A percentile compares a stretch with the other conserved stretches of the same genome.
Conservation (phyloP, 768 basidiomycete species). For the Phylloporus sp. region DNA sequence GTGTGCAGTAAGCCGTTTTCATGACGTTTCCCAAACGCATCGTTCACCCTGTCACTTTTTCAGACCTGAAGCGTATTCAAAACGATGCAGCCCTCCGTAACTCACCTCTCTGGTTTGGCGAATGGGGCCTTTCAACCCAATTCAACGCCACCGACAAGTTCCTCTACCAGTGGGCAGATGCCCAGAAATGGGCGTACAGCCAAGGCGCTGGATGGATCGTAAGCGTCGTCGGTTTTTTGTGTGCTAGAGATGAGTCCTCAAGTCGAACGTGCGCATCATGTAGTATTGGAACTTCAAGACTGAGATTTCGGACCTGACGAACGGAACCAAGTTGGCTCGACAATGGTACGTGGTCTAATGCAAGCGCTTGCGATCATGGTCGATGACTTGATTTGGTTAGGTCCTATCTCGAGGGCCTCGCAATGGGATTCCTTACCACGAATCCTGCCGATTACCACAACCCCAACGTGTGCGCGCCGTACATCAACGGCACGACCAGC, state of each 20-base stretch:
- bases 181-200: constrained; percentile 63
- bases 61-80: constrained; percentile 58
- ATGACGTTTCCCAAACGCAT: background rate
- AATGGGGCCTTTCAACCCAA: constrained; percentile 61
- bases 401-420: constrained; percentile 65
- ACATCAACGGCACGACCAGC: constrained; percentile 24
- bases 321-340: constrained; percentile 45
- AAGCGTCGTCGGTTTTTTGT: constrained; percentile 23
- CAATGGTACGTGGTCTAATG: constrained; percentile 50
- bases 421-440: constrained; percentile 54
- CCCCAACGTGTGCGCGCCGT: constrained; percentile 59
- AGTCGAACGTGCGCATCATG: background rate
- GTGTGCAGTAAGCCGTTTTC: constrained; percentile 58
- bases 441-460: constrained; percentile 56
- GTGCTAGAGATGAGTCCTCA: background rate
- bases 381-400: constrained; percentile 30
- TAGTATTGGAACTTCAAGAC: constrained; percentile 75
- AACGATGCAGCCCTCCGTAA: constrained; percentile 41
- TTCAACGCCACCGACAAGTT: constrained; percentile 62
- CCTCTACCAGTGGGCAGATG: constrained; percentile 65
- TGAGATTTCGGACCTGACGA: constrained; percentile 46
- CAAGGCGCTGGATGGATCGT: constrained; percentile 65
- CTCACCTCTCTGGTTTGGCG: constrained; percentile 51
- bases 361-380: background rate
- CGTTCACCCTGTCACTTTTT: background rate